Evolutionary conservation across 805 yeast genomes (phyloP).

Genomic region (Barnettozyma pratensis): DNA sequence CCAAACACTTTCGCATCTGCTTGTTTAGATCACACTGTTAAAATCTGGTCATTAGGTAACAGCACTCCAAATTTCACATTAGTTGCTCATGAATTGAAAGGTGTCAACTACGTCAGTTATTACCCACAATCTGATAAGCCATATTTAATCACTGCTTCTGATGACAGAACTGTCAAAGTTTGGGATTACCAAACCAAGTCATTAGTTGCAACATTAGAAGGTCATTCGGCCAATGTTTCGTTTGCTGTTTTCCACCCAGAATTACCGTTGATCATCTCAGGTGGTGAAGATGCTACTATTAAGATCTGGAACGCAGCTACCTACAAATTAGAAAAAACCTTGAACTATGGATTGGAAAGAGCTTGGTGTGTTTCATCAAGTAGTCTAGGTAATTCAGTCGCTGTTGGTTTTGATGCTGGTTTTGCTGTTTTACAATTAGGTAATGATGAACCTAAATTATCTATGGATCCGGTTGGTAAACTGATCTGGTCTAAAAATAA

Average conservation of each 20-base stretch:
- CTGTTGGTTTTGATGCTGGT: slow-evolving; percentile 95
- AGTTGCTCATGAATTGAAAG: slow-evolving; percentile 85
- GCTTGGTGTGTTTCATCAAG: slow-evolving; percentile 91
- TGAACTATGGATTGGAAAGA: slow-evolving; percentile 89
- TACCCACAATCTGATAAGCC: slow-evolving; percentile 98
- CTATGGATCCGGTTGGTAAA: slow-evolving; percentile 92
- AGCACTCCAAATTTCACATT: slow-evolving; percentile 86
- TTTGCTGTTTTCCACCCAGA: slow-evolving; percentile 99
- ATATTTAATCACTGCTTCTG: slow-evolving; percentile 85
- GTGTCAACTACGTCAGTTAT: slow-evolving; percentile 94
- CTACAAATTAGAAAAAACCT: slow-evolving; percentile 86
- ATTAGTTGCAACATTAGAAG: slow-evolving; percentile 89
- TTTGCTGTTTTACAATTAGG: slow-evolving; percentile 85
- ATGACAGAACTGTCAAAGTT: slow-evolving; percentile 80
- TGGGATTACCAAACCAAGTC: slow-evolving; percentile 99
- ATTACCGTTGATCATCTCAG: slow-evolving; percentile 88
- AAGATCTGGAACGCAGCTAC: slow-evolving; percentile 95
- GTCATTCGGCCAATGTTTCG: slow-evolving; percentile 91
- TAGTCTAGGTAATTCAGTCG: slow-evolving; percentile 67
- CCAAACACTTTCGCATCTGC: slow-evolving; percentile 97
- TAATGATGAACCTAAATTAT: slow-evolving; percentile 87
- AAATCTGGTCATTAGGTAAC: slow-evolving; percentile 93
- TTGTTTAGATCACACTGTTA: slow-evolving; percentile 92
- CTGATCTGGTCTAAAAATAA: slow-evolving; percentile 82
- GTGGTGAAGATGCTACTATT: slow-evolving; percentile 93